These are phyloP conservation scores for Podila minutissima DNA, from an alignment of 192 early-diverging fungal species.

Conservation along the genomic window DNA sequence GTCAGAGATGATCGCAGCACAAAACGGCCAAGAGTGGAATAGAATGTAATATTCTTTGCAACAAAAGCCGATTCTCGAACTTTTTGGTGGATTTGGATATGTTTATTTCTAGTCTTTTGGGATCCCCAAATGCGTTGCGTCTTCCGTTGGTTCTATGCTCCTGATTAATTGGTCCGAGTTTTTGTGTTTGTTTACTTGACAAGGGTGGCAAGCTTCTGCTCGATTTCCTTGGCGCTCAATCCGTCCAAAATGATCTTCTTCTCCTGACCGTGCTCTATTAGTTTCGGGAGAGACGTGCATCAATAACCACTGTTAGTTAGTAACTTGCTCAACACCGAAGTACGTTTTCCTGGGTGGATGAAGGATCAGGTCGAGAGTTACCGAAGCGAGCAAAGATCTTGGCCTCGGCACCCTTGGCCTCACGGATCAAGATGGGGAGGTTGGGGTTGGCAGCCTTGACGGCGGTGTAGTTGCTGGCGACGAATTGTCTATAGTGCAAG, in stretches of 20 bases:
- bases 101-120: not conserved
- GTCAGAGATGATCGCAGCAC: conserved; percentile 36
- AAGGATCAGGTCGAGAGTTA: conserved; percentile 45
- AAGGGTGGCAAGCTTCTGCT: conserved; percentile 74
- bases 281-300: not conserved
- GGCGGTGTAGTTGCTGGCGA: conserved; percentile 81
- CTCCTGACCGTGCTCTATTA: conserved; percentile 83
- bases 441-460: conserved; percentile 88
- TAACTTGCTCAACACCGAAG: too few relatives aligned
- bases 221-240: conserved; percentile 76
- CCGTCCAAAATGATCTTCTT: conserved; percentile 81
- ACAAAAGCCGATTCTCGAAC: not conserved
- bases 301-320: not conserved
- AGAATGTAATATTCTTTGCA: not conserved
- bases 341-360: not conserved
- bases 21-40: conserved; percentile 33
- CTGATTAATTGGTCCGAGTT: not conserved
- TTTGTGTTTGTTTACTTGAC: conserved; percentile 56
- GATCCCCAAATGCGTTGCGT: not conserved
- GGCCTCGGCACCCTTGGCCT: conserved; percentile 85
- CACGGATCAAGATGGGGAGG: conserved; percentile 91
- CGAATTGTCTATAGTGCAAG: conserved; percentile 74
- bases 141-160: not conserved
- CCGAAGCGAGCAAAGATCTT: conserved; percentile 92
- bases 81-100: not conserved